Conservation (phyloP, 1,284 basidiomycete genomes). For the Cutaneotrichosporon arboriforme region DNA sequence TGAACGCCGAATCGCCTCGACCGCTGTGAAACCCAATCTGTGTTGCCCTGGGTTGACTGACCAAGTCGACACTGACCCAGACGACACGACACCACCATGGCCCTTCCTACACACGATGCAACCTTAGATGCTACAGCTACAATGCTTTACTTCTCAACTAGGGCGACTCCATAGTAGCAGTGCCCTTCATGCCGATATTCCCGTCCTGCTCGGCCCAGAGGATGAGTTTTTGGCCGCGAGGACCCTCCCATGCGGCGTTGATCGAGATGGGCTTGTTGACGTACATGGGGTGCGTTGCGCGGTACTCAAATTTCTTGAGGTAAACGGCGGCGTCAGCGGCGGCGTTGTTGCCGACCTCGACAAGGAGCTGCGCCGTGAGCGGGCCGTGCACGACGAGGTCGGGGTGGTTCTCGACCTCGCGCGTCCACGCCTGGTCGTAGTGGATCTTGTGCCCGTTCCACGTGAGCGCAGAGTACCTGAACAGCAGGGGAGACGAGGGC, state of each 20-base stretch:
- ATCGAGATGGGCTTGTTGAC: conserved; percentile 60
- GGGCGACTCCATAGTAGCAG: conserved; percentile 13
- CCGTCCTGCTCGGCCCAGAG: conserved; percentile 59
- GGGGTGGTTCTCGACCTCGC: conserved; percentile 64
- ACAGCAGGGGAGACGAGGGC: conserved; percentile 65
- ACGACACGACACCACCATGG: too few species aligned
- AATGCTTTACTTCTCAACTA: not conserved
- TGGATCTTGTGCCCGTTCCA: conserved; percentile 50
- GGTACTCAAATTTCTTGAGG: conserved; percentile 62
- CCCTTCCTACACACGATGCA: not conserved
- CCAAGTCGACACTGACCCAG: too few species aligned
- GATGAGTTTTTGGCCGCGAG: conserved; percentile 37
- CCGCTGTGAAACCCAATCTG: too few species aligned
- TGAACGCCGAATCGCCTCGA: too few species aligned
- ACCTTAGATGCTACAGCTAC: not conserved
- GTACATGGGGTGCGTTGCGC: conserved; percentile 67
- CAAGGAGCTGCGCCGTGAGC: conserved; percentile 67
- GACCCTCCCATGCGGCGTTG: conserved; percentile 50
- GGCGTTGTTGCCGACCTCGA: conserved; percentile 55
- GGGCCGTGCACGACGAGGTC: conserved; percentile 78
- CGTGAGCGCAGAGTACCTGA: conserved; percentile 76
- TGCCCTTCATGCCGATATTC: conserved; percentile 65
- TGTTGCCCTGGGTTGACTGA: too few species aligned
- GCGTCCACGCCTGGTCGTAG: conserved; percentile 55
- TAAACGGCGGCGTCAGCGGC: conserved; percentile 11